Evolutionary conservation across 2,329 filamentous ascomycete genomes (phyloP).

Genomic region (Tolypocladium ophioglossoides): DNA sequence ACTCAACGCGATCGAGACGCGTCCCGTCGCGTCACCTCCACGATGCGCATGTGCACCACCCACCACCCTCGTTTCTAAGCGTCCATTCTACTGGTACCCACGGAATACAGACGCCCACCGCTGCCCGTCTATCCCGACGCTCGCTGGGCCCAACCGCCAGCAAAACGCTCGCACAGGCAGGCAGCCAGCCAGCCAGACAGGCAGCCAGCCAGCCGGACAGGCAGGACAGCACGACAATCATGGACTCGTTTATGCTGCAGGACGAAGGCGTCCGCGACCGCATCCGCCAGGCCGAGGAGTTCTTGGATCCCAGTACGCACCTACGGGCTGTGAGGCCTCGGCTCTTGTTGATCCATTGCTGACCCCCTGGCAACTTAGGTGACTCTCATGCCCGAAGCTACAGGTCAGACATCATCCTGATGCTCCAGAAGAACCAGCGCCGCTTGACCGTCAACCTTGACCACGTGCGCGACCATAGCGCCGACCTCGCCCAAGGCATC

Average conservation of each 20-base stretch:
- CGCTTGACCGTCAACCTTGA: constrained; percentile 70
- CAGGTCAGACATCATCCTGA: constrained; percentile 74
- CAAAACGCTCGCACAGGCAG: background rate
- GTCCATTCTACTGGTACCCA: background rate
- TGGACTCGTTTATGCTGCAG: constrained; percentile 66
- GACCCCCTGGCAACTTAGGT: constrained; percentile 21
- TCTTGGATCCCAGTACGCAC: constrained; percentile 77
- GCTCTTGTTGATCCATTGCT: background rate
- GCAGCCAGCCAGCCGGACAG: background rate
- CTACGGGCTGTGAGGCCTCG: background rate
- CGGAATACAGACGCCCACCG: background rate
- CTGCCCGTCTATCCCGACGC: background rate
- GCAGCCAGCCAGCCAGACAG: background rate
- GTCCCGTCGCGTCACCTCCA: constrained; percentile 1
- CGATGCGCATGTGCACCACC: background rate
- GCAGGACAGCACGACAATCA: constrained; percentile 22
- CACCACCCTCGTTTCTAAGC: background rate
- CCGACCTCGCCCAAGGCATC: constrained; percentile 68
- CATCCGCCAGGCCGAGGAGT: constrained; percentile 79
- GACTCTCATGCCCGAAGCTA: constrained; percentile 59
- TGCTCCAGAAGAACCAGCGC: constrained; percentile 58
- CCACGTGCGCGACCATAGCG: constrained; percentile 79
- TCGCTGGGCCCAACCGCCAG: background rate
- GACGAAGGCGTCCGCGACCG: constrained; percentile 80
- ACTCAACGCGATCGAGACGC: constrained; percentile 3